Percentiles rank a stretch among this genome's conserved stretches.
These are phyloP conservation scores for Nadsonia starkeyi-henricii DNA, from an alignment of 1,139 yeast species.

Conservation along the genomic window DNA sequence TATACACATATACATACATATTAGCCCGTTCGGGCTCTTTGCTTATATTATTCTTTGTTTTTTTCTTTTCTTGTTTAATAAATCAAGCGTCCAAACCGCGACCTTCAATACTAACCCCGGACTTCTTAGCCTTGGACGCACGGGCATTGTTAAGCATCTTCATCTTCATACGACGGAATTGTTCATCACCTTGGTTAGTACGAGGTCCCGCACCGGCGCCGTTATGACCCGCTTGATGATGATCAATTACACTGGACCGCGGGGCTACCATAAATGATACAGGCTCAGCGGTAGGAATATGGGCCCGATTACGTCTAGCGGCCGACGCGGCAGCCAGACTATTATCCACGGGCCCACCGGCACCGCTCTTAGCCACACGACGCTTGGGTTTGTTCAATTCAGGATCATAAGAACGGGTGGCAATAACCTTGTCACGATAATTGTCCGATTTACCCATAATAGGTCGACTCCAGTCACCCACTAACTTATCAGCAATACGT, in stretches of 20 bases:
- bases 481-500: slow-evolving; percentile 75
- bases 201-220: slow-evolving; percentile 30
- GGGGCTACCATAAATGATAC: slow-evolving; percentile 90
- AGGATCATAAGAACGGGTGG: slow-evolving; percentile 58
- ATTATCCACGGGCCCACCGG: slow-evolving; percentile 13
- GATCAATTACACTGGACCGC: slow-evolving; percentile 36
- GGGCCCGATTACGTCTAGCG: slow-evolving; percentile 78
- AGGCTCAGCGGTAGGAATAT: slow-evolving; percentile 81
- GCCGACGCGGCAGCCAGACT: slow-evolving; percentile 23
- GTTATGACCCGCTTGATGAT: slow-evolving; percentile 32
- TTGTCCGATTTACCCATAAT: slow-evolving; percentile 92
- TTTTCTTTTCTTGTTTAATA: not conserved
- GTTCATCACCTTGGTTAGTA: slow-evolving; percentile 37
- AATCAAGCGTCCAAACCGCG: slow-evolving; percentile 28
- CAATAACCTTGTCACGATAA: slow-evolving; percentile 75
- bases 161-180: slow-evolving; percentile 58
- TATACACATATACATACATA: no score
- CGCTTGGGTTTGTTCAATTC: slow-evolving; percentile 23
- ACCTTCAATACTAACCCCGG: slow-evolving; percentile 74
- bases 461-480: slow-evolving; percentile 98
- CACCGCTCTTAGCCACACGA: slow-evolving; percentile 10
- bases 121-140: slow-evolving; percentile 37
- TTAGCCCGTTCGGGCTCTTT: no score
- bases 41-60: no score
- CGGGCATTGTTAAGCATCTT: slow-evolving; percentile 37